phyloP scores from a whole-genome alignment of 2,329 filamentous ascomycete species.

The Penicillium sp. region DNA sequence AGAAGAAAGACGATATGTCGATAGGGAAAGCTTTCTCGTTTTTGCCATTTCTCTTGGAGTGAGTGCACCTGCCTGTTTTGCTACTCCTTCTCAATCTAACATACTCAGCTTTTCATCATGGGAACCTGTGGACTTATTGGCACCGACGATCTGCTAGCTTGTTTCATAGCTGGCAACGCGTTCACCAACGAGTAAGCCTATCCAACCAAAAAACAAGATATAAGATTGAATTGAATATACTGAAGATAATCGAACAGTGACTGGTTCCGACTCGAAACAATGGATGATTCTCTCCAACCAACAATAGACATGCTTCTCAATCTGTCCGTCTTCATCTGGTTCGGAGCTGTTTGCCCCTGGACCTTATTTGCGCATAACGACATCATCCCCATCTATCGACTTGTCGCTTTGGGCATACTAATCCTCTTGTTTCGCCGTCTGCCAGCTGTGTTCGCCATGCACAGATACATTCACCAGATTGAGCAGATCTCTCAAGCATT shows the following conservation, averaged over 20 bases:
- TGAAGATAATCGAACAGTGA: slow-evolving; percentile 49
- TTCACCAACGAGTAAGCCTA: slow-evolving; percentile 74
- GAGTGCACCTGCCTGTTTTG: slow-evolving; percentile 27
- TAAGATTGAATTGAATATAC: slow-evolving; percentile 10
- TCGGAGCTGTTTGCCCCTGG: slow-evolving; percentile 83
- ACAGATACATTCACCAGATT: slow-evolving; percentile 75
- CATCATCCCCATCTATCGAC: slow-evolving; percentile 68
- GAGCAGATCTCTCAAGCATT: slow-evolving; percentile 68
- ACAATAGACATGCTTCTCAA: slow-evolving; percentile 95
- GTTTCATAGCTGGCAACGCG: slow-evolving; percentile 85
- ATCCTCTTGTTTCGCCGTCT: slow-evolving; percentile 74
- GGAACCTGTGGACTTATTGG: slow-evolving; percentile 85
- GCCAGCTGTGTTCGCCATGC: slow-evolving; percentile 70
- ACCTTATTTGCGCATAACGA: slow-evolving; percentile 61
- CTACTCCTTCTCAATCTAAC: slow-evolving; percentile 12
- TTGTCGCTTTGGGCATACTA: slow-evolving; percentile 69
- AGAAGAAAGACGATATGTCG: slow-evolving; percentile 74
- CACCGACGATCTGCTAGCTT: slow-evolving; percentile 84
- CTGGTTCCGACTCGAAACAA: slow-evolving; percentile 85
- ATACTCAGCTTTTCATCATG: slow-evolving; percentile 66
- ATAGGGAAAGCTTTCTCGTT: slow-evolving; percentile 81
- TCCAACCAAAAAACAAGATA: background rate
- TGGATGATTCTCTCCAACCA: slow-evolving; percentile 88
- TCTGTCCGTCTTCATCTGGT: slow-evolving; percentile 85
- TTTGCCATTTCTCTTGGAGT: slow-evolving; percentile 78